Percentiles rank a stretch among this genome's conserved stretches.
These are phyloP conservation scores for Phytophthora macrochlamydospora DNA, from an alignment of 352 stramenopile species.

Conservation along the genomic window DNA sequence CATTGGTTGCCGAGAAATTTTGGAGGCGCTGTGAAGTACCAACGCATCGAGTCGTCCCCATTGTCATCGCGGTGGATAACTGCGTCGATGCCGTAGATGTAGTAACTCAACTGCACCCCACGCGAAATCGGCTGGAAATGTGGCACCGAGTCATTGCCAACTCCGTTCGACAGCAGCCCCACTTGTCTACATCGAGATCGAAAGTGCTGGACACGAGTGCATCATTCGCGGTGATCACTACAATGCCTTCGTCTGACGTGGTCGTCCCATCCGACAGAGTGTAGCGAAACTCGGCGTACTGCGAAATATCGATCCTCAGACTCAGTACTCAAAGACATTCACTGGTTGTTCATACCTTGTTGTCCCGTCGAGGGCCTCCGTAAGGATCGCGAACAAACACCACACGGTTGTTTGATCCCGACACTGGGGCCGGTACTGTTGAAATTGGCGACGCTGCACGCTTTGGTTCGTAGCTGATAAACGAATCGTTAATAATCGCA, in stretches of 20 bases:
- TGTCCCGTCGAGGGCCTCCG: slow-evolving; percentile 54
- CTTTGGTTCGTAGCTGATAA: slow-evolving; percentile 82
- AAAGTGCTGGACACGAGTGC: slow-evolving; percentile 88
- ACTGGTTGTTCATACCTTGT: slow-evolving; percentile 46
- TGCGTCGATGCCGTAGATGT: slow-evolving; percentile 84
- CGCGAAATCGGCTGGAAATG: slow-evolving; percentile 69
- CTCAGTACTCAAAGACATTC: not conserved
- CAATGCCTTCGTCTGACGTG: slow-evolving; percentile 70
- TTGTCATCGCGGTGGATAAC: slow-evolving; percentile 72
- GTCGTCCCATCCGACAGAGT: slow-evolving; percentile 75
- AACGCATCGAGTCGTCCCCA: slow-evolving; percentile 78
- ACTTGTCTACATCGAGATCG: slow-evolving; percentile 76
- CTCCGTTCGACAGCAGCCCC: slow-evolving; percentile 79
- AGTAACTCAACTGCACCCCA: slow-evolving; percentile 84
- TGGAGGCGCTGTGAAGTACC: slow-evolving; percentile 84
- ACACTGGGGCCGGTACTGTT: slow-evolving; percentile 61
- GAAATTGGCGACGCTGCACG: slow-evolving; percentile 59
- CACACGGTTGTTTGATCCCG: slow-evolving; percentile 85
- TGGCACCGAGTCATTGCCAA: slow-evolving; percentile 11
- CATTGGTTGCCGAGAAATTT: slow-evolving; percentile 92
- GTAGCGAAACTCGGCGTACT: slow-evolving; percentile 90
- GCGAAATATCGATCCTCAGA: not conserved
- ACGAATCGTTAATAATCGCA: too few relatives aligned
- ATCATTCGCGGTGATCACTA: slow-evolving; percentile 75
- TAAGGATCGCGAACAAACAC: slow-evolving; percentile 82